Base-by-base conservation (phyloP, 495 filamentous ascomycete species). In the Penicillium ucsense region DNA sequence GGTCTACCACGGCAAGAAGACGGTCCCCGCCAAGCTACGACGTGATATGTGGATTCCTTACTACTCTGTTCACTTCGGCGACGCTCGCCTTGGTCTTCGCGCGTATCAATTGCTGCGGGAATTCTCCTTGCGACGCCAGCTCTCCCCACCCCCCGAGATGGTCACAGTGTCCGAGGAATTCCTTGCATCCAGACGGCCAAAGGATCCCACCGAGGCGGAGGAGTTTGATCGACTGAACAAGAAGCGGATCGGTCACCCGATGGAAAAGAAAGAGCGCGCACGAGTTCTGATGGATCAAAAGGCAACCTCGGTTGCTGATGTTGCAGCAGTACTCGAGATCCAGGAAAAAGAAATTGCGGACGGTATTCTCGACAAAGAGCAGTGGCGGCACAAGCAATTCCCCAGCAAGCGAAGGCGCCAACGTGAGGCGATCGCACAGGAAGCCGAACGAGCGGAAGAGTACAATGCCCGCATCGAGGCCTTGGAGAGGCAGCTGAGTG, bases 21-120 rank as follows among this genome's bases (percentile, higher is more conserved):
- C 86, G 51, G 74, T 84, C 33, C 89, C 89, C 4, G 62, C 80
- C 45, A 72, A 77, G 42, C 66, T 97, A 38, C 88, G 92, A 50
- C 89, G 88, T 69, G 92, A 98, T 63, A 79, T 90, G 65, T 98
- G 92, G 92, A 67, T 66, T n/a, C 86, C 87, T 0, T 75, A 92
- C 58, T 87, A 80, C 48, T 75, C 83, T 36, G 80, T 95, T 36
- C 68, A 80, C 55, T 88, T 97, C 64, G 76, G 81, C 28, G 64
- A 73, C 31, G 64, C 73, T 36, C 56, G 72, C 35, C 67, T 88
- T 52, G 92, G 92, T 9, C 79, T 85, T 38, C 73, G 77, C 53
- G 85, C 88, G 32, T 95, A 76, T 67, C 79, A 82, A 43, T 81
- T 83, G 52, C 80, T 96, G 44, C 86, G 86, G 53, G 92, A 98